Evolutionary conservation across 495 filamentous ascomycete species (phyloP), one percentile per base, ranked within the genome.

Genomic region (Zalerion maritima): DNA sequence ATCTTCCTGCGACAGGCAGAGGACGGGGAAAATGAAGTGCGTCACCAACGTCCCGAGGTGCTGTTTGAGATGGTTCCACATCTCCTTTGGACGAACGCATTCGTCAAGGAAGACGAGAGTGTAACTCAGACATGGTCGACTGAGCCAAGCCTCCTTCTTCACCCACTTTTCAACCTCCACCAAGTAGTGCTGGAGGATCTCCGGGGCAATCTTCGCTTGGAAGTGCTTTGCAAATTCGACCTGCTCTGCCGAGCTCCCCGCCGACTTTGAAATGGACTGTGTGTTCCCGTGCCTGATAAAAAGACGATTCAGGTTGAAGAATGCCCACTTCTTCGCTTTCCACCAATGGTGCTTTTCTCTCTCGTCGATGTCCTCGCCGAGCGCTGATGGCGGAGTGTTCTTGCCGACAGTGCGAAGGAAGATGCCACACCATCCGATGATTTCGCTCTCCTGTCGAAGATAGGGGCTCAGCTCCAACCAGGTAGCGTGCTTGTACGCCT

Each of bases 281-380:
- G 80, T 80, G 58, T 87, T 96, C 37, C 91, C 89, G 40, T 97
- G 93, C 81, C 87, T 69, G 35, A 94, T 87, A 51, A 86, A 97
- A 7, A 96, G 70, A 38, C 89, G 70, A 54, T 97, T 97, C 32
- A 97, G 60, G 55, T 94, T 96, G 40, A 82, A 87, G 50, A 94
- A 96, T 4, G 87, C 78, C 91, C 89, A 96, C 55, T 96, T 97
- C 78, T 96, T 97, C 30, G 84, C 80, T 66, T 96, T 97, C 87
- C 89, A 97, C 86, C 89, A 97, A 49, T 94, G 82, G 49, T 93
- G 85, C 31, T 71, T 65, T 50, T 94, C 91, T 16, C 91, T 71
- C 45, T 96, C 91, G 12, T 81, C 72, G 23, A 78, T 58, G 24
- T 92, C 83, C 23, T 93, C 86, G 29, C 62, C 48, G 66, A 96